Conservation (phyloP, 345 rosid species). For the Luvunga scandens region DNA sequence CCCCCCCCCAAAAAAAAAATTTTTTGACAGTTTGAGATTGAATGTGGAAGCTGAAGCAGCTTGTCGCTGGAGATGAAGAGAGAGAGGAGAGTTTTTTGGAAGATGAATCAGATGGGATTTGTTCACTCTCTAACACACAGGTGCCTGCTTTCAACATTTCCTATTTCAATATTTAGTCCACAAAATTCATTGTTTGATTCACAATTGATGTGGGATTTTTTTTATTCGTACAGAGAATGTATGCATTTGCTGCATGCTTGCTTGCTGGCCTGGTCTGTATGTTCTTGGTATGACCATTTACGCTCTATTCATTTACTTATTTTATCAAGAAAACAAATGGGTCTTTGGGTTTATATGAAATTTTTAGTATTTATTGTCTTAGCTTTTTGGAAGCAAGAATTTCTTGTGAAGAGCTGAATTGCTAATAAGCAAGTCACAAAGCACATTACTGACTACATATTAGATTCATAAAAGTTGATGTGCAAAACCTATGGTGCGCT, state of each 20-base stretch:
- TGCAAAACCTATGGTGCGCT: background rate
- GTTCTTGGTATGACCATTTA: conserved; percentile 61
- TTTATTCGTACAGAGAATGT: conserved; percentile 56
- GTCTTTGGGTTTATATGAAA: background rate
- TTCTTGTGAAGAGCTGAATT: background rate
- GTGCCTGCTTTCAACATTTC: conserved; percentile 24
- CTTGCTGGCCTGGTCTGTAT: conserved; percentile 62
- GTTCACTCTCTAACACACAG: conserved; percentile 75
- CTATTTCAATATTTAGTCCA: background rate
- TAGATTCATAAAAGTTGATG: background rate
- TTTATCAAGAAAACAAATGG: background rate
- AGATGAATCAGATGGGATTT: conserved; percentile 64
- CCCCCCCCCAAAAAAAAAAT: no score
- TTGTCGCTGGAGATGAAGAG: conserved; percentile 47
- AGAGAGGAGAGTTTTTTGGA: conserved; percentile 42
- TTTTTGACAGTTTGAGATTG: background rate
- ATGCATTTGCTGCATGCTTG: conserved; percentile 64
- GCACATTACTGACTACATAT: background rate
- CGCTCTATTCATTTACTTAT: background rate
- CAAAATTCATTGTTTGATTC: background rate
- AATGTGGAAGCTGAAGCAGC: conserved; percentile 61
- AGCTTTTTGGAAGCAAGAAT: background rate
- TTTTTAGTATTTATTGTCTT: background rate
- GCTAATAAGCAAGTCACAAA: background rate
- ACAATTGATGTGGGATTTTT: conserved; percentile 12